These are phyloP conservation scores for Penicillium manginii DNA, from an alignment of 495 filamentous ascomycete species.

Conservation along the genomic window DNA sequence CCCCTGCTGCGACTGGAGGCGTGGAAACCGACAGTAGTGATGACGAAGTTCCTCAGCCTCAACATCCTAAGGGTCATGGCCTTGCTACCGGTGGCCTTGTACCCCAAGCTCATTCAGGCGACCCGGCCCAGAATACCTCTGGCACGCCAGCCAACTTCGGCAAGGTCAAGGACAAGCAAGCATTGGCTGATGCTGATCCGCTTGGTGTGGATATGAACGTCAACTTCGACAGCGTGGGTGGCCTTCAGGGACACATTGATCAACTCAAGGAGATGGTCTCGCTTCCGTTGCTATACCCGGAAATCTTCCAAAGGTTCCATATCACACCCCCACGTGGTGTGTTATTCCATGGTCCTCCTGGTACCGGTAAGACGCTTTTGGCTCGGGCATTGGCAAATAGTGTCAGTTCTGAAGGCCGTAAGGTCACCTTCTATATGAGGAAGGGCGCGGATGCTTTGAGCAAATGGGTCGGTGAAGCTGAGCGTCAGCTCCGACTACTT, in stretches of 20 bases:
- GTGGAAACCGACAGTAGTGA: slow-evolving; percentile 96
- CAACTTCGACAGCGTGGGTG: slow-evolving; percentile 90
- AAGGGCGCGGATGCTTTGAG: slow-evolving; percentile 96
- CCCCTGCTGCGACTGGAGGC: slow-evolving; percentile 68
- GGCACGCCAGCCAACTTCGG: slow-evolving; percentile 85
- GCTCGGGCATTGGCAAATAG: slow-evolving; percentile 88
- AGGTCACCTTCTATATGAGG: slow-evolving; percentile 98
- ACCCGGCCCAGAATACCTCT: slow-evolving; percentile 60
- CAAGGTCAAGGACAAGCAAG: slow-evolving; percentile 79
- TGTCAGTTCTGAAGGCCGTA: slow-evolving; percentile 77
- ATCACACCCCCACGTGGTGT: slow-evolving; percentile 93
- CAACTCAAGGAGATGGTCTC: slow-evolving; percentile 98
- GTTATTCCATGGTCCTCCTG: slow-evolving; percentile 93
- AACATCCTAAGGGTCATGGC: slow-evolving; percentile 61
- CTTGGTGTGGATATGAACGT: slow-evolving; percentile 89
- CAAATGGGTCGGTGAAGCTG: slow-evolving; percentile 99
- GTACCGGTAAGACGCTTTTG: slow-evolving; percentile 95
- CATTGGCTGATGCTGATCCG: slow-evolving; percentile 89
- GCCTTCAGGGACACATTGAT: slow-evolving; percentile 87
- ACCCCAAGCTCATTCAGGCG: slow-evolving; percentile 66
- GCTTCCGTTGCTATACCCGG: slow-evolving; percentile 89
- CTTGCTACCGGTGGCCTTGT: slow-evolving; percentile 57
- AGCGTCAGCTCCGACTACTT: slow-evolving; percentile 86
- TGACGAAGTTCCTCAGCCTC: slow-evolving; percentile 70
- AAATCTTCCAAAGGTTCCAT: slow-evolving; percentile 89